phyloP scores from a whole-genome alignment of 306 rosid genomes.

The Cucumis melo region DNA sequence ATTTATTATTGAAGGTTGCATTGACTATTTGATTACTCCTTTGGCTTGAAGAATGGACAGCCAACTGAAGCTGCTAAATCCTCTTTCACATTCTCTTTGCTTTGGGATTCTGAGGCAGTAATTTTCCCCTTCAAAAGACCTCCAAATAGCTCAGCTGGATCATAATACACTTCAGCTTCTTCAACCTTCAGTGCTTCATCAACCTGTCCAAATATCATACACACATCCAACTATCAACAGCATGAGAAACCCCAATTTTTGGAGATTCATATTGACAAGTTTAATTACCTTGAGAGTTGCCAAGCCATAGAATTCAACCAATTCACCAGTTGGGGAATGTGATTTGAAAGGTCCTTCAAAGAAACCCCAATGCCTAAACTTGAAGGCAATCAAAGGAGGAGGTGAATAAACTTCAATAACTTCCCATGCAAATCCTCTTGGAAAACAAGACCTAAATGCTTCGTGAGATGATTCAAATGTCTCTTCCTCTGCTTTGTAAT shows the following conservation, averaged over 20 bases:
- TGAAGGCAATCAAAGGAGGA: slow-evolving; percentile 59
- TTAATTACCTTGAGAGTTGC: slow-evolving; percentile 46
- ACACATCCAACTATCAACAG: background rate
- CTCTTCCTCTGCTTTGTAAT: slow-evolving; percentile 53
- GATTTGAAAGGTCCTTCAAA: slow-evolving; percentile 63
- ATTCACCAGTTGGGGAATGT: slow-evolving; percentile 46
- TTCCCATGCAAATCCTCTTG: slow-evolving; percentile 89
- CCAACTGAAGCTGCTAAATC: background rate
- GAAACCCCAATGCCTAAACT: slow-evolving; percentile 83
- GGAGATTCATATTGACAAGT: background rate
- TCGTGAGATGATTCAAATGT: slow-evolving; percentile 64
- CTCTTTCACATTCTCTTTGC: background rate
- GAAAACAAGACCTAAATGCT: slow-evolving; percentile 40
- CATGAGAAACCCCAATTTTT: background rate
- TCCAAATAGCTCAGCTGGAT: slow-evolving; percentile 57
- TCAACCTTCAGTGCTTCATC: slow-evolving; percentile 43
- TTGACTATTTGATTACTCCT: background rate
- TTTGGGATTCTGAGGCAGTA: background rate
- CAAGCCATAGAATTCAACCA: slow-evolving; percentile 45
- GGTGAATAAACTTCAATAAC: slow-evolving; percentile 45
- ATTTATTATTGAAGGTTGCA: background rate
- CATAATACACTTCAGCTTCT: slow-evolving; percentile 60
- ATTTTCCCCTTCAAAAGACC: slow-evolving; percentile 33
- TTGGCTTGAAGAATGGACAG: slow-evolving; percentile 17
- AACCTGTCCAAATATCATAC: slow-evolving; percentile 23